These are phyloP conservation scores for Toxicodendron radicans DNA, from an alignment of 345 rosid genomes.

Conservation along the genomic window DNA sequence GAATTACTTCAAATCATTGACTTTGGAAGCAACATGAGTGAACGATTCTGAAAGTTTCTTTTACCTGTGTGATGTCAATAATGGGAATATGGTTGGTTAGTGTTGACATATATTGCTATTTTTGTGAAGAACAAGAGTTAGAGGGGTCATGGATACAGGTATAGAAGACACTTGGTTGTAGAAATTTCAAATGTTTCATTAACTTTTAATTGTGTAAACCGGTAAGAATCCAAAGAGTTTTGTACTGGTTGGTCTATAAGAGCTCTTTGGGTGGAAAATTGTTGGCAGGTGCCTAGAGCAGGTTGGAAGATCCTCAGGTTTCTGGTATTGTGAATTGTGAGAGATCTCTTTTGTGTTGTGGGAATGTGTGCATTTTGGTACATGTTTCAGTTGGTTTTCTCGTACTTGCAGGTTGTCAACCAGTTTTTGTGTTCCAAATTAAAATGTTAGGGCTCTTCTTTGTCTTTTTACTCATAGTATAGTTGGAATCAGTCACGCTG, in stretches of 20 bases:
- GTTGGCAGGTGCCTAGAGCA: background rate
- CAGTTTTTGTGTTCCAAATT: background rate
- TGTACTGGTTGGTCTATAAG: background rate
- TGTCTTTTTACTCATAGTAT: background rate
- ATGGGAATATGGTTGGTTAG: background rate
- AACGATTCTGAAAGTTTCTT: background rate
- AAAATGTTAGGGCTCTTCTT: background rate
- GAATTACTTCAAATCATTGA: background rate
- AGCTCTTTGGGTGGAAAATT: background rate
- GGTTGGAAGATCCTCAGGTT: background rate
- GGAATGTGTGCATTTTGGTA: background rate
- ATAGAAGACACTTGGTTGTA: background rate
- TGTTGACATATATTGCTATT: background rate
- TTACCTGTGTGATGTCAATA: background rate
- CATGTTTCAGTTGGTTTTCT: background rate
- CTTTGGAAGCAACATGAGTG: background rate
- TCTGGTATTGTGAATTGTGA: background rate
- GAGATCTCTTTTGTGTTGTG: background rate
- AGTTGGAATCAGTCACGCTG: too few species aligned
- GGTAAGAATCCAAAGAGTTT: background rate
- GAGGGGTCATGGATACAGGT: background rate
- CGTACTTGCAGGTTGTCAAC: background rate
- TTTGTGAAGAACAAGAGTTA: background rate
- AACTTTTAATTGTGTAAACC: background rate
- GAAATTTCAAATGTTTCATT: too few species aligned